Base-by-base conservation (phyloP, 306 rosid genomes). In the Dalbergia oliveri region DNA sequence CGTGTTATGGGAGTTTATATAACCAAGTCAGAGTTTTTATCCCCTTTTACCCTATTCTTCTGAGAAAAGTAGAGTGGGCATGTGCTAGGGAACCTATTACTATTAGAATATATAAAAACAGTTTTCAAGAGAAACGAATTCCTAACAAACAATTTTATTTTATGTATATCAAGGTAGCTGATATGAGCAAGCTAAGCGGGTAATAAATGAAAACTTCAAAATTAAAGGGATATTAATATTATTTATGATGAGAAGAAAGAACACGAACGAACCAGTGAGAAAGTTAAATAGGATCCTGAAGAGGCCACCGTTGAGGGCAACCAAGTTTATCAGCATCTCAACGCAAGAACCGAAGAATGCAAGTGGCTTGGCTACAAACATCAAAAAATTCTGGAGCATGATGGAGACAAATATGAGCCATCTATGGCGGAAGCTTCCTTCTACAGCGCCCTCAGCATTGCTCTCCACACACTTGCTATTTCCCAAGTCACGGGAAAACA, bases 371-470 rank as follows among this genome's bases (percentile, higher is more conserved):
- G 89, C 73, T 1, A 84, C 14, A 6, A 31, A 26, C 11, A 57
- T 64, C 47, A 93, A 57, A 61, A 86, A 0, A 66, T 91, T 93
- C 64, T 93, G 97, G 5, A 79, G 72, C 64, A 86, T 35, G 4
- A 91, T 34, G 35, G 97, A 93, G 18, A 88, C 7, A 34, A 87
- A 81, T 8, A 91, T 84, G 9, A 91, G 77, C 88, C 91, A 85
- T 84, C 95, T 85, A 0, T 76, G 64, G 16, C 83, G 63, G 73
- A 88, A 86, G 43, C 78, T 86, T 54, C 74, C 79, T 3, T 82
- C 89, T 41, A 77, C 66, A 33, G 43, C 12, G 3, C 76, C 87
- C 12, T 67, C 69, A 0, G 70, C 76, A 4, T 73, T 13, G 14
- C 71, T 23, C 5, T 90, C 91, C 39, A 87, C 86, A 26, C 85